phyloP scores from a whole-genome alignment of 495 filamentous ascomycete species.

The Darksidea phi region DNA sequence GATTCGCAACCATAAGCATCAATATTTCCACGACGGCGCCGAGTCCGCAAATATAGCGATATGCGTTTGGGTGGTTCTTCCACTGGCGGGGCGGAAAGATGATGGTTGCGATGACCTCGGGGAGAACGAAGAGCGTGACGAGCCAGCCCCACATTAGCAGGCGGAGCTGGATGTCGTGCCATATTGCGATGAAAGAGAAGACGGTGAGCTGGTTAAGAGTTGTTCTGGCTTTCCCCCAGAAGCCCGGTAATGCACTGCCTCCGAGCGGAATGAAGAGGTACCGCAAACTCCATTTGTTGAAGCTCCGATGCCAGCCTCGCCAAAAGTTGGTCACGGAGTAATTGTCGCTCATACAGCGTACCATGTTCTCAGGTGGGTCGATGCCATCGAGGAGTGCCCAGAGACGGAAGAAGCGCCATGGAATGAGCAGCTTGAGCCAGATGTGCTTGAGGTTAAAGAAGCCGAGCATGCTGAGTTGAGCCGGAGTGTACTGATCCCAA shows the following conservation, averaged over 20 bases:
- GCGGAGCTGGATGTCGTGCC: conserved; percentile 95
- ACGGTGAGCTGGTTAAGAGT: conserved; percentile 75
- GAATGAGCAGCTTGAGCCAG: conserved; percentile 95
- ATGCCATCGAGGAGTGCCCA: conserved; percentile 88
- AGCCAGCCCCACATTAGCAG: conserved; percentile 97
- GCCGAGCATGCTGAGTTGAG: conserved; percentile 85
- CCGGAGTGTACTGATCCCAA: conserved; percentile 83
- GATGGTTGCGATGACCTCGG: conserved; percentile 70
- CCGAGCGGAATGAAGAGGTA: conserved; percentile 95
- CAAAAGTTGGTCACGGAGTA: conserved; percentile 91
- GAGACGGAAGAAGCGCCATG: conserved; percentile 96
- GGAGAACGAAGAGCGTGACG: conserved; percentile 86
- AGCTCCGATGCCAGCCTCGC: conserved; percentile 92
- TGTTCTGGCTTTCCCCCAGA: conserved; percentile 47
- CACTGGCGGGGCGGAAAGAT: conserved; percentile 72
- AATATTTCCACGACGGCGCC: conserved; percentile 83
- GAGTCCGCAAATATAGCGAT: conserved; percentile 77
- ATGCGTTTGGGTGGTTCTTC: conserved; percentile 63
- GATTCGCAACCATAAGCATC: conserved; percentile 94
- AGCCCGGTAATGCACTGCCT: conserved; percentile 53
- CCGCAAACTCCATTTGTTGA: conserved; percentile 88
- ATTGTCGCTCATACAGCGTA: conserved; percentile 94
- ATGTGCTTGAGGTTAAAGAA: conserved; percentile 97
- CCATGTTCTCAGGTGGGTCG: conserved; percentile 97
- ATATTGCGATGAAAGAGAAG: conserved; percentile 96